Base-by-base conservation (phyloP, 805 yeast genomes). In the Jamesozyma piceae region DNA sequence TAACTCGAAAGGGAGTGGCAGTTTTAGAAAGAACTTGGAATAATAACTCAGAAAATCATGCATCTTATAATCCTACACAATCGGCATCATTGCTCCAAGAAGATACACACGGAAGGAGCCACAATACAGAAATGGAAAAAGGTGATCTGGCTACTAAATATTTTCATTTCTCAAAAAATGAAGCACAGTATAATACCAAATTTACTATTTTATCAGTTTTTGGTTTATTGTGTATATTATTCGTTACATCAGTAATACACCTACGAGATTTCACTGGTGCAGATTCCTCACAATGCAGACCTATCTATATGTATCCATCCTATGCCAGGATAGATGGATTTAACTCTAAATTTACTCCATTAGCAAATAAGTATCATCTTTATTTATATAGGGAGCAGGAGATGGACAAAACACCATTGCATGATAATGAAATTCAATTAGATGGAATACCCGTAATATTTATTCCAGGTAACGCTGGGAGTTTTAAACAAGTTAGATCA, bases 401-500 rank as follows among this genome's bases (percentile, higher is more conserved):
- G 0, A 68, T 66, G 49, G 90, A 82, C 55, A 56, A 57, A 3
- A 57, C 71, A 4, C 90, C 95, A 0, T 56, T 55, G 45, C 61
- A 46, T 45, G 53, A 48, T 42, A 63, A 54, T 49, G 63, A 45
- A 42, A 58, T 62, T 19, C 64, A 72, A 26, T 49, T 74, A 17
- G 71, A 68, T 42, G 97, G 97, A 0, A 73, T 84, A 1, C 99
- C 99, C 0, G 88, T 87, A 1, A 65, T 92, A 14, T 92, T 92
- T 61, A 82, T 94, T 33, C 98, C 98, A 1, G 99, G 99, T 0
- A 92, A 94, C 58, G 98, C 98, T 0, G 99, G 99, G 1, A 81
- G 94, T 43, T 88, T 77, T 60, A 75, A 78, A 49, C 99, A 92
- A 62, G 95, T 77, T 9, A 69, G 98, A 41, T 85, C 96, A 1